Evolutionary conservation across 129 eudicot genomes (phyloP).

Genomic region (Rutidosis leptorrhynchoides): DNA sequence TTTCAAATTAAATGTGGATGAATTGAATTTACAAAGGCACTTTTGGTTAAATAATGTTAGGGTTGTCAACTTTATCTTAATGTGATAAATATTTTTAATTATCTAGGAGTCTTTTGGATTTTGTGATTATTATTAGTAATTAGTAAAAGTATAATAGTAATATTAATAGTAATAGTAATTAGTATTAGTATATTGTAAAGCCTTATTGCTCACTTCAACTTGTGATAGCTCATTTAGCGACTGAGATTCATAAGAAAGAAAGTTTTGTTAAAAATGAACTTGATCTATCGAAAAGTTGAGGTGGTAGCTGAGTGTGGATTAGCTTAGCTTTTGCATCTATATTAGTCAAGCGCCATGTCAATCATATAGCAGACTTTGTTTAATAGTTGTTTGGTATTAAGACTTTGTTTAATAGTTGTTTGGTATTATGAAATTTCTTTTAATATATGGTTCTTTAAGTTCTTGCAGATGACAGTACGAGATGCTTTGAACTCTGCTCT

Average conservation of each 20-base stretch:
- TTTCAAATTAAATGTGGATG: background rate
- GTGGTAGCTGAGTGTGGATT: background rate
- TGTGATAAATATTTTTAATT: background rate
- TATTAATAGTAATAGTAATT: too few relatives aligned
- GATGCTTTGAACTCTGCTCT: slow-evolving; percentile 97
- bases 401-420: background rate
- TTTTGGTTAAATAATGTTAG: background rate
- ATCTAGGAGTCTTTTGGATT: background rate
- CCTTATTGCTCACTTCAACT: background rate
- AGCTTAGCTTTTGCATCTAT: background rate
- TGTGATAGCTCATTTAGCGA: background rate
- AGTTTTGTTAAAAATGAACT: background rate
- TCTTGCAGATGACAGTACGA: slow-evolving; percentile 75
- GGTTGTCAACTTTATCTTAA: background rate
- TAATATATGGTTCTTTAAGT: too few relatives aligned
- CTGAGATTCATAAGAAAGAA: background rate
- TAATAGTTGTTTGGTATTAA: background rate
- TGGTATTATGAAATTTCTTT: background rate
- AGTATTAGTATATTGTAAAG: background rate
- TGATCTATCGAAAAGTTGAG: background rate
- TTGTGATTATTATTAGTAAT: background rate
- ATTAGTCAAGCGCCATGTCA: background rate
- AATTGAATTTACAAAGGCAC: background rate
- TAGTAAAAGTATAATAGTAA: too few relatives aligned
- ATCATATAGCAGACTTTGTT: background rate